phyloP scores from a whole-genome alignment of 2,329 filamentous ascomycete genomes.

The Pestalotiopsis sp. region DNA sequence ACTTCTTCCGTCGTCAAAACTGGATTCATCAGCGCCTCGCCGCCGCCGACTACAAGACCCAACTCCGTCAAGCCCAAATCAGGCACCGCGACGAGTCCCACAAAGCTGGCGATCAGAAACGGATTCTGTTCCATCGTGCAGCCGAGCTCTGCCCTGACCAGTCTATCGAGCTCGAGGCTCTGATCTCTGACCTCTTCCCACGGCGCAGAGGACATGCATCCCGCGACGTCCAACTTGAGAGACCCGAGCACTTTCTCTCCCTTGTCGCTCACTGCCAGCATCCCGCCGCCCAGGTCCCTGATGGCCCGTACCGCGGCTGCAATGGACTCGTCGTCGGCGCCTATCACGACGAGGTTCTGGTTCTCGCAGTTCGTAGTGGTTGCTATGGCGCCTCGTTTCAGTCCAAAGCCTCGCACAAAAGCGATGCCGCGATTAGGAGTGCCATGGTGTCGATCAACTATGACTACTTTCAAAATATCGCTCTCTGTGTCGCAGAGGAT shows the following conservation, averaged over 20 bases:
- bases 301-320: constrained; percentile 20
- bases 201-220: constrained; percentile 23
- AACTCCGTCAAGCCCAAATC: constrained; percentile 25
- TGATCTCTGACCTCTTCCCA: constrained; percentile 19
- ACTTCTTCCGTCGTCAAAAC: constrained; percentile 5
- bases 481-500: constrained; percentile 30
- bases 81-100: constrained; percentile 22
- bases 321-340: constrained; percentile 24
- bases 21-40: constrained; percentile 14
- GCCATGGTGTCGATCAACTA: constrained; percentile 25
- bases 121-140: constrained; percentile 22
- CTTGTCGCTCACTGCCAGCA: constrained; percentile 16
- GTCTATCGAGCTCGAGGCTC: constrained; percentile 19
- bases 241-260: constrained; percentile 13
- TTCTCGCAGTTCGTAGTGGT: constrained; percentile 29
- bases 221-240: constrained; percentile 26
- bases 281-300: constrained; percentile 18
- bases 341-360: constrained; percentile 26
- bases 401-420: constrained; percentile 19
- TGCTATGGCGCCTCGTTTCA: constrained; percentile 23
- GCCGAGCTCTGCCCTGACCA: constrained; percentile 18
- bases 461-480: constrained; percentile 28
- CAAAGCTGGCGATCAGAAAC: constrained; percentile 28
- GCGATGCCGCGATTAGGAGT: constrained; percentile 23
- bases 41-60: constrained; percentile 17